Base-by-base conservation (phyloP, 2,329 filamentous ascomycete species). In the Colletotrichum lini region DNA sequence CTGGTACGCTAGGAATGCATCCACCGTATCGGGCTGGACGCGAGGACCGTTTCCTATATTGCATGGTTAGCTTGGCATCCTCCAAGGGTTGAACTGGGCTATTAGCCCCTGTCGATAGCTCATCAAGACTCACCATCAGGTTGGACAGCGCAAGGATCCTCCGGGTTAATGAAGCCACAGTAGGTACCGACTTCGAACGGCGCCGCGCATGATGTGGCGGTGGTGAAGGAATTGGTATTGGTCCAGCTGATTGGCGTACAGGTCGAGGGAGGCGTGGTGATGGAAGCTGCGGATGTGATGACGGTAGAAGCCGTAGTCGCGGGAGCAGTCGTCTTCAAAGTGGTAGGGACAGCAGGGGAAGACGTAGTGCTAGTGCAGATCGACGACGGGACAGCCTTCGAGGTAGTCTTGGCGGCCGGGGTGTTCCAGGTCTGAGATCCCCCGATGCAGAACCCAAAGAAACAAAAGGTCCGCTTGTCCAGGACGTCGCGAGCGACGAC, bases 111-210 rank as follows among this genome's bases (percentile, higher is more conserved):
- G 23, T 21, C 12, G 8, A 1, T 3, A 10, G 60, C n/a, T 12
- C 3, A 30, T 35, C 2, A 2, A 5, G 5, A 61, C 65, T 61
- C 21, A 67, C 67, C 65, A 38, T 54, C 53, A 3, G 69, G 65
- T 38, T 72, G 69, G 8, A 58, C 26, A 12, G 69, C 65, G 40
- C 69, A 69, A 44, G 69, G 69, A 42, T 72, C 69, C 15, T 72
- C 69, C 4, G 69, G 69, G 69, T 72, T 72, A 2, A 69, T 45
- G 16, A 72, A 72, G 1, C 69, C 69, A 1, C 69, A 72, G 53
- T 49, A 72, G 21, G 69, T 72, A 16, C 69, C 69, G 13, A 72
- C 65, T 12, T 72, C 69, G 2, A 23, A 72, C 2, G 69, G 59
- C 2, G 52, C 58, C 16, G 58, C 10, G 5, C 69, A 72, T 7